Evolutionary conservation across 768 basidiomycete genomes (phyloP).

Genomic region (Auriculariales sp.): DNA sequence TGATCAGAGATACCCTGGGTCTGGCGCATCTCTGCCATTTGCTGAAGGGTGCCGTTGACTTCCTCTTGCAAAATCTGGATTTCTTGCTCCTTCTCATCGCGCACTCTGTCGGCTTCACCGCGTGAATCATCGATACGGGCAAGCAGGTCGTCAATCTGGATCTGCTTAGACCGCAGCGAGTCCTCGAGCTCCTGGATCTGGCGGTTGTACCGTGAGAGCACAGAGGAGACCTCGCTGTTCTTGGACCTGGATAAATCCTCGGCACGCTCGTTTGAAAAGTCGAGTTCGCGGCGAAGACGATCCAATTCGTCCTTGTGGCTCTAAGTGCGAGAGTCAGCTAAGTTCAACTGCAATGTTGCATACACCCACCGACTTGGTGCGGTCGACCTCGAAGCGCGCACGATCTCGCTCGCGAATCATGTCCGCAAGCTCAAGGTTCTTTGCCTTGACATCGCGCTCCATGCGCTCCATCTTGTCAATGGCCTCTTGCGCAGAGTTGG

Average conservation of each 20-base stretch:
- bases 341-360: too few species aligned
- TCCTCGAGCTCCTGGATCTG: slow-evolving; percentile 95
- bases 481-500: slow-evolving; percentile 95
- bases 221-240: slow-evolving; percentile 78
- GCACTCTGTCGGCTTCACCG: slow-evolving; percentile 62
- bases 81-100: slow-evolving; percentile 96
- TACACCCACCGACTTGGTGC: slow-evolving; percentile 61
- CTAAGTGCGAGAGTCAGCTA: slow-evolving; percentile 11
- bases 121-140: slow-evolving; percentile 60
- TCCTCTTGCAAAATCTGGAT: slow-evolving; percentile 90
- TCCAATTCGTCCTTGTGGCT: slow-evolving; percentile 93
- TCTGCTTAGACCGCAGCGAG: slow-evolving; percentile 87
- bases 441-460: slow-evolving; percentile 96
- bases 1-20: slow-evolving; percentile 73
- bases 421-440: slow-evolving; percentile 94
- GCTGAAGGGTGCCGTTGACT: slow-evolving; percentile 82
- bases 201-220: slow-evolving; percentile 88
- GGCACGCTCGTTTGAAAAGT: slow-evolving; percentile 94
- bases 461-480: slow-evolving; percentile 98
- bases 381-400: slow-evolving; percentile 88
- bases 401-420: slow-evolving; percentile 97
- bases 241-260: slow-evolving; percentile 86
- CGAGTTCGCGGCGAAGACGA: slow-evolving; percentile 77
- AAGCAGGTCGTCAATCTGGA: slow-evolving; percentile 89
- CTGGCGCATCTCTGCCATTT: slow-evolving; percentile 80